Percentiles rank a stretch among this genome's conserved stretches.
These are phyloP conservation scores for Bothriochloa decipiens DNA, from an alignment of 176 grass and related monocot genomes.

Conservation along the genomic window DNA sequence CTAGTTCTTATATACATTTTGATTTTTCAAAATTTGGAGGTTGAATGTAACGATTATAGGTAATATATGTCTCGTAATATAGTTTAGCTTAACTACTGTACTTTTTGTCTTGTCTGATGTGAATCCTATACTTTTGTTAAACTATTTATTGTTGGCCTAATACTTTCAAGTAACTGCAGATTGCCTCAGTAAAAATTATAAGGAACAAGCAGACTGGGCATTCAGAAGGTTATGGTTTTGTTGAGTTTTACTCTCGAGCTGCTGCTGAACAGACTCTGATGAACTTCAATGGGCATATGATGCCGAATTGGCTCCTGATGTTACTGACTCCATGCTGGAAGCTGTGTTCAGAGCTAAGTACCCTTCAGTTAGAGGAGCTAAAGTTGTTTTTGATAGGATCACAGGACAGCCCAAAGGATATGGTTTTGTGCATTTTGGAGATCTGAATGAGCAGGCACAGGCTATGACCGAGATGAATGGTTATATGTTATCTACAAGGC, in stretches of 20 bases:
- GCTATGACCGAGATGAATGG: conserved; percentile 98
- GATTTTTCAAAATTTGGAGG: neutral
- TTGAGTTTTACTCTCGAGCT: conserved; percentile 72
- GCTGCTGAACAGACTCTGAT: conserved; percentile 75
- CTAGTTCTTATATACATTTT: neutral
- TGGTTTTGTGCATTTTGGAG: conserved; percentile 84
- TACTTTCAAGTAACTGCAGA: conserved; percentile 47
- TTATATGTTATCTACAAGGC: conserved; percentile 64
- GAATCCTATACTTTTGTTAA: conserved; percentile 9
- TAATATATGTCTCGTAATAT: neutral
- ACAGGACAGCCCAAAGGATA: conserved; percentile 84
- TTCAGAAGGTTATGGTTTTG: conserved; percentile 89
- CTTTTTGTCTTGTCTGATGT: neutral
- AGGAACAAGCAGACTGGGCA: conserved; percentile 82
- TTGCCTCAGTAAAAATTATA: conserved; percentile 76
- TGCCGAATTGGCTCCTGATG: conserved; percentile 83
- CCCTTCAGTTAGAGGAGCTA: conserved; percentile 81
- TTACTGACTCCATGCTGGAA: conserved; percentile 76
- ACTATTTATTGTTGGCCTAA: conserved; percentile 28
- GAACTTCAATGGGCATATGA: conserved; percentile 74
- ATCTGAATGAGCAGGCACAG: conserved; percentile 70
- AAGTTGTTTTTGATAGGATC: conserved; percentile 77
- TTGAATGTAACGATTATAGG: neutral
- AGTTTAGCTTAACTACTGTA: neutral
- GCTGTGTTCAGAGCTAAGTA: conserved; percentile 71